Evolutionary conservation across 257 asterid genomes (phyloP).

Genomic region (Solanum pinnatisectum): DNA sequence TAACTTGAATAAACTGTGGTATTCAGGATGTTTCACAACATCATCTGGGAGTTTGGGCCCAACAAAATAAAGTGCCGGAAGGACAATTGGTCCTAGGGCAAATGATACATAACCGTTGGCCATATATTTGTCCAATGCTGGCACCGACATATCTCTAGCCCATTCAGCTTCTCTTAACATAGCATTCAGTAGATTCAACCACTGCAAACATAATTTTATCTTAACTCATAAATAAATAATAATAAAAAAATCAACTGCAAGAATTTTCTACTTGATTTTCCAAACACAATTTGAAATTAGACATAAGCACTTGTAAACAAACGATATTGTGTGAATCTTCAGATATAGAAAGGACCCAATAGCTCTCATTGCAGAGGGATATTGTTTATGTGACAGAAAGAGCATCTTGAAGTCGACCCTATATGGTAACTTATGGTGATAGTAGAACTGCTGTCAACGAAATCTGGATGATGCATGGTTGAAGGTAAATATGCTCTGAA

Average conservation of each 20-base stretch:
- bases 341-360: not conserved
- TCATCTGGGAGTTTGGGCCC: conserved; percentile 81
- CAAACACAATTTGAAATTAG: not conserved
- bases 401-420: not conserved
- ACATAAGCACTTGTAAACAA: not conserved
- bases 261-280: not conserved
- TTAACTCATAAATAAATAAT: not conserved
- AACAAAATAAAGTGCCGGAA: conserved; percentile 67
- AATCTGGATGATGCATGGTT: not conserved
- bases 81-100: conserved; percentile 84
- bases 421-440: not conserved
- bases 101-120: conserved; percentile 61
- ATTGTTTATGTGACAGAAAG: not conserved
- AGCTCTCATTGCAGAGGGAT: not conserved
- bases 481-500: not conserved
- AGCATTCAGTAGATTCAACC: conserved; percentile 59
- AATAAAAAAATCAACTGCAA: not conserved
- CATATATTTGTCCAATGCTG: conserved; percentile 68
- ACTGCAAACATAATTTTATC: conserved; percentile 38
- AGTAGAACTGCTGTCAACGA: not conserved
- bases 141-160: conserved; percentile 28
- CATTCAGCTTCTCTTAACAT: conserved; percentile 87
- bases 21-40: conserved; percentile 48
- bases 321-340: not conserved
- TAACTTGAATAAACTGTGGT: conserved; percentile 40